These are phyloP conservation scores for Wickerhamiella qilinensis DNA, from an alignment of 805 yeast species.

Conservation along the genomic window DNA sequence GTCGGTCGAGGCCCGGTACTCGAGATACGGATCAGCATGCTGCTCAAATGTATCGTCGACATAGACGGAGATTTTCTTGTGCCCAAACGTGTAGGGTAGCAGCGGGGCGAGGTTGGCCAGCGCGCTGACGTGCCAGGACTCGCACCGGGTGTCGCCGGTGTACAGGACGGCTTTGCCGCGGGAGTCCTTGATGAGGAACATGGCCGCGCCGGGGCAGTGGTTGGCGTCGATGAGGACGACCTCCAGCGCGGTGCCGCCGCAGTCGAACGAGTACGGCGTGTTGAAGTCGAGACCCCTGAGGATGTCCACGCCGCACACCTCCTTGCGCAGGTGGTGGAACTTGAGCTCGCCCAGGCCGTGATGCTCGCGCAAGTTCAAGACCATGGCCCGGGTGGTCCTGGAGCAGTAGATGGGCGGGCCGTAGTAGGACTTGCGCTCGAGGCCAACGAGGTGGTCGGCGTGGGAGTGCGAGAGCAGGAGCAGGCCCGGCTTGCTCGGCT, in stretches of 20 bases:
- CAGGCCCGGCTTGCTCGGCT: no score
- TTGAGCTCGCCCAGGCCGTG: constrained; percentile 12
- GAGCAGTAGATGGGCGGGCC: constrained; percentile 34
- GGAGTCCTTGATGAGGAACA: constrained; percentile 31
- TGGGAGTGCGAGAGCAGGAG: constrained; percentile 37
- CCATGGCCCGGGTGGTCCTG: constrained; percentile 23
- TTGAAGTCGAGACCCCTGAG: constrained; percentile 9
- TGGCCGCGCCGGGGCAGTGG: constrained; percentile 46
- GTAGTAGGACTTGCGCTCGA: constrained; percentile 24
- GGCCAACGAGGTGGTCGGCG: constrained; percentile 36
- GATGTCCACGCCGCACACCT: constrained; percentile 13
- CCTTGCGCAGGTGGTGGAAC: constrained; percentile 13
- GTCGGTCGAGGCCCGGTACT: constrained; percentile 26
- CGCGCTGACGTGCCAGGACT: constrained; percentile 32
- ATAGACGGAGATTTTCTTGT: constrained; percentile 30
- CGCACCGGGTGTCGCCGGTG: constrained; percentile 47
- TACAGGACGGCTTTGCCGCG: constrained; percentile 25
- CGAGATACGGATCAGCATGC: constrained; percentile 34
- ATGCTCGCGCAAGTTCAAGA: constrained; percentile 12
- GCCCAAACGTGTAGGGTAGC: constrained; percentile 26
- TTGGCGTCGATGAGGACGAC: constrained; percentile 33
- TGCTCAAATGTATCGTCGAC: constrained; percentile 39
- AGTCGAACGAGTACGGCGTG: constrained; percentile 7
- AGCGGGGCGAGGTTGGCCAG: constrained; percentile 26
- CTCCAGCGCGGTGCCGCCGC: constrained; percentile 13